Evolutionary conservation across 345 rosid genomes (phyloP).

Genomic region (Bruguiera gymnorhiza): DNA sequence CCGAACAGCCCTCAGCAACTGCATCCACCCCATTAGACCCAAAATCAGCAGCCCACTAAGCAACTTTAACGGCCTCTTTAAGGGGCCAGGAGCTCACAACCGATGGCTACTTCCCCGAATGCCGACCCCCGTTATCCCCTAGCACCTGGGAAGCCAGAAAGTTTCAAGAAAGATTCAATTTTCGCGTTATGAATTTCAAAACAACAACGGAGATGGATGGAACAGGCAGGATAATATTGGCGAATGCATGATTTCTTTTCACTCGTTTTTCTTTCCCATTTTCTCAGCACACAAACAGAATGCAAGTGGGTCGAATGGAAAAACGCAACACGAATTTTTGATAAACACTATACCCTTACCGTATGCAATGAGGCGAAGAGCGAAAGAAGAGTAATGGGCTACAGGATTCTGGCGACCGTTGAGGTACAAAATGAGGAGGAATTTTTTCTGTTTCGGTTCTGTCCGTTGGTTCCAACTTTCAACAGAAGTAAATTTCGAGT

Average conservation of each 20-base stretch:
- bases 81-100: conserved; percentile 94
- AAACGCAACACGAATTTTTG: too few species aligned
- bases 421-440: background rate
- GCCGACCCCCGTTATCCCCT: conserved; percentile 31
- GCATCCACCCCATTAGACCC: conserved; percentile 76
- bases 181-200: background rate
- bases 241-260: background rate
- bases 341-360: too few species aligned
- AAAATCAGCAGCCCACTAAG: conserved; percentile 63
- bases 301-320: background rate
- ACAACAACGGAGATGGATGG: background rate
- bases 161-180: conserved; percentile 1
- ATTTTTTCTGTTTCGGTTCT: background rate
- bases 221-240: background rate
- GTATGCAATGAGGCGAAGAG: conserved; percentile 5
- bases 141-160: conserved; percentile 32
- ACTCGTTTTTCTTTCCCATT: background rate
- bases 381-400: conserved; percentile 10
- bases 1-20: conserved; percentile 91
- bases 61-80: conserved; percentile 78
- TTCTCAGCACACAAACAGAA: background rate
- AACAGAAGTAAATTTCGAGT: too few species aligned
- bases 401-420: conserved; percentile 19
- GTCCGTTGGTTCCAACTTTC: too few species aligned
- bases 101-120: conserved; percentile 46